These are phyloP conservation scores for Nitzschia putrida DNA, from an alignment of 108 stramenopile species.

Conservation along the genomic window DNA sequence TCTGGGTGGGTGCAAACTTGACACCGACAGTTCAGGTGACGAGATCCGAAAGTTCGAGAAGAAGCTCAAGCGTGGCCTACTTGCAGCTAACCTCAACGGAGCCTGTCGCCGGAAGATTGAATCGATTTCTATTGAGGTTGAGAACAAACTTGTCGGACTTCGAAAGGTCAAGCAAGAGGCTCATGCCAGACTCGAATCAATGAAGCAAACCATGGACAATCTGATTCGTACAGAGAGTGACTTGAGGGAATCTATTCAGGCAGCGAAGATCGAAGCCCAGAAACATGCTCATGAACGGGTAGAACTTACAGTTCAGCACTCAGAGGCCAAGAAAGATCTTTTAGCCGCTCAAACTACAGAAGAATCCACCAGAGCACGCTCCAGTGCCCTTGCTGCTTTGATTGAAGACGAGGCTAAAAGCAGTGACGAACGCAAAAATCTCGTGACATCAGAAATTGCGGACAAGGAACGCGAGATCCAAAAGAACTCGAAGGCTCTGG, in stretches of 20 bases:
- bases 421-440: background rate
- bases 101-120: constrained; percentile 53
- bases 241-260: constrained; percentile 46
- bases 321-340: constrained; percentile 44
- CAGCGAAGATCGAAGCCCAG: constrained; percentile 36
- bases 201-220: constrained; percentile 38
- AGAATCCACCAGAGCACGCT: constrained; percentile 28
- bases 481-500: too few species aligned
- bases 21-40: constrained; percentile 39
- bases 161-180: constrained; percentile 40
- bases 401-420: background rate
- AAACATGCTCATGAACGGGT: constrained; percentile 38
- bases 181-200: constrained; percentile 31
- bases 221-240: constrained; percentile 40
- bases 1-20: constrained; percentile 49
- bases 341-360: constrained; percentile 39
- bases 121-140: constrained; percentile 36
- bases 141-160: constrained; percentile 41
- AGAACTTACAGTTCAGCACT: constrained; percentile 39
- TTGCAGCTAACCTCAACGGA: constrained; percentile 41
- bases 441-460: background rate
- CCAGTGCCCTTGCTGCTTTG: constrained; percentile 1
- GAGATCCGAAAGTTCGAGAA: constrained; percentile 58
- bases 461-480: too few species aligned
- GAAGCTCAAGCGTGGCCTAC: constrained; percentile 57